Evolutionary conservation across 257 asterid species (phyloP).

Genomic region (Datura wrightii): DNA sequence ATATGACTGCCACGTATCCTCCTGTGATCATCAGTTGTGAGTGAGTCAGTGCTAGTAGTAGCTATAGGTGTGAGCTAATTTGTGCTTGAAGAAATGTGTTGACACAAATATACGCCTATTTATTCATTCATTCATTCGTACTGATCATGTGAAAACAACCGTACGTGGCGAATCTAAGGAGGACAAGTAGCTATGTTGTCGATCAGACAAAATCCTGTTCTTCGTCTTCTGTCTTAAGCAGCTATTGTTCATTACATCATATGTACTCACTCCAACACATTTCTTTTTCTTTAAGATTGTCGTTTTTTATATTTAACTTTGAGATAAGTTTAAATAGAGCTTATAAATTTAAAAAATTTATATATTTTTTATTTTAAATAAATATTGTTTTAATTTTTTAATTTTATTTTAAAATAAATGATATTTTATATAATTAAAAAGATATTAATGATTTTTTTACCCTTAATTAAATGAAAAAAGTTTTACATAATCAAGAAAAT

Average conservation of each 20-base stretch:
- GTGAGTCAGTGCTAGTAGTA: neutral
- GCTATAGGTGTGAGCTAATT: neutral
- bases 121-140: neutral
- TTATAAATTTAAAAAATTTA: no score
- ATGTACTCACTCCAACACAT: neutral
- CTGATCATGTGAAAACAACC: conserved; percentile 4
- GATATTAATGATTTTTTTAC: no score
- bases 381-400: no score
- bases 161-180: neutral
- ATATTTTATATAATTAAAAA: no score
- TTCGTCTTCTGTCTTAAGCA: neutral
- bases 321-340: no score
- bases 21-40: neutral
- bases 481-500: no score
- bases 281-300: conserved; percentile 26
- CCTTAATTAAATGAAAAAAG: no score
- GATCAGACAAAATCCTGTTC: conserved; percentile 4
- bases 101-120: neutral
- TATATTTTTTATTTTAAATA: no score
- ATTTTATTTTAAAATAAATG: no score
- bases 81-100: conserved; percentile 22
- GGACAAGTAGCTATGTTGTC: neutral
- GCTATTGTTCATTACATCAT: neutral
- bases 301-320: no score
- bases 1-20: conserved; percentile 39